These are phyloP conservation scores for Scolecobasidium constrictum DNA, from an alignment of 2,329 filamentous ascomycete genomes.

Conservation along the genomic window DNA sequence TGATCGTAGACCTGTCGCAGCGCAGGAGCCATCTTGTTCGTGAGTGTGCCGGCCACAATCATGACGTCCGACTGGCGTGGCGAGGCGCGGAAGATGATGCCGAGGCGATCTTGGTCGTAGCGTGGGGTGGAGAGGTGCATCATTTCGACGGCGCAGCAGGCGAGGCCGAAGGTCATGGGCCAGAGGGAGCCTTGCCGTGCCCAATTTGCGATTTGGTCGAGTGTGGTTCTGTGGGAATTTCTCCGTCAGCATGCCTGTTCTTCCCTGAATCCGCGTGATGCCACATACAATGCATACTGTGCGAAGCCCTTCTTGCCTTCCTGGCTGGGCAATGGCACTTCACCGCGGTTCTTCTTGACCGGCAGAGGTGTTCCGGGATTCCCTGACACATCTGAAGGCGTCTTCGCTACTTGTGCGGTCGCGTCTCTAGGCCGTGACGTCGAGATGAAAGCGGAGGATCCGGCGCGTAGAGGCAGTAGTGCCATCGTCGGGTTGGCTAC, in stretches of 20 bases:
- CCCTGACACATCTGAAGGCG: slow-evolving; percentile 38
- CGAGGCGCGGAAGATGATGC: slow-evolving; percentile 85
- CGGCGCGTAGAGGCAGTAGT: slow-evolving; percentile 52
- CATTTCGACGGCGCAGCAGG: slow-evolving; percentile 89
- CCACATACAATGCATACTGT: slow-evolving; percentile 75
- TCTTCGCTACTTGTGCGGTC: slow-evolving; percentile 35
- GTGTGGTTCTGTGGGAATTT: slow-evolving; percentile 50
- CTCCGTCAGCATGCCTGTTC: neutral
- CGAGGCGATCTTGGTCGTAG: slow-evolving; percentile 82
- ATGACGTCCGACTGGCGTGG: slow-evolving; percentile 87
- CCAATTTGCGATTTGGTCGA: slow-evolving; percentile 80
- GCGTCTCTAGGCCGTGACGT: slow-evolving; percentile 55
- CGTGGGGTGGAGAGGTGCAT: slow-evolving; percentile 88
- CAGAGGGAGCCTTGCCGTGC: slow-evolving; percentile 78
- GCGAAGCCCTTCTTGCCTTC: slow-evolving; percentile 68
- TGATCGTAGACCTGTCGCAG: slow-evolving; percentile 88
- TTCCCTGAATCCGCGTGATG: neutral
- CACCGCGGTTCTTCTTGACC: slow-evolving; percentile 47
- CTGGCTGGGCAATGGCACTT: slow-evolving; percentile 69
- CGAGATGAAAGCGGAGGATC: slow-evolving; percentile 51
- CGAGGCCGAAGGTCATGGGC: slow-evolving; percentile 84
- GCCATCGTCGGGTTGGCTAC: slow-evolving; percentile 56
- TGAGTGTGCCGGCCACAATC: slow-evolving; percentile 88
- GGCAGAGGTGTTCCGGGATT: slow-evolving; percentile 41
- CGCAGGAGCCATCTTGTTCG: slow-evolving; percentile 93